Percentiles rank a stretch among this genome's conserved stretches.
phyloP scores from a whole-genome alignment of 1,284 basidiomycete genomes.

The Cryptococcus wingfieldii region DNA sequence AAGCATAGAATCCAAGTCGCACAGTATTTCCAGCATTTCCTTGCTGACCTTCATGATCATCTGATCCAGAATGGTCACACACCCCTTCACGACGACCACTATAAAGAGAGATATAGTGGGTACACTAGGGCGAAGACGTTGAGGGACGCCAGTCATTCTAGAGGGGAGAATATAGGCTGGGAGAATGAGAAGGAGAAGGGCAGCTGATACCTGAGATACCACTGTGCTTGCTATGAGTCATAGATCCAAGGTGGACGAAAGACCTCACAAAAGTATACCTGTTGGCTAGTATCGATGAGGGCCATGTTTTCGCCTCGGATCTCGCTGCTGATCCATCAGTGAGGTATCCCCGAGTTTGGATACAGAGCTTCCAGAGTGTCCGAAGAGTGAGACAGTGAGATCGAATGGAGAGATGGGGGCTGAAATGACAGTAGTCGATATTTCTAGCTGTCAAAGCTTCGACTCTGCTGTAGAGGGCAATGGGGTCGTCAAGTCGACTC shows the following conservation, averaged over 20 bases:
- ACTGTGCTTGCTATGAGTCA: neutral
- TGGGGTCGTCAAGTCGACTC: too few relatives aligned
- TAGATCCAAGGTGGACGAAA: neutral
- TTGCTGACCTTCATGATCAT: neutral
- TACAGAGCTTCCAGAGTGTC: too few relatives aligned
- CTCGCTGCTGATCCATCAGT: too few relatives aligned
- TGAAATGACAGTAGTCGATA: too few relatives aligned
- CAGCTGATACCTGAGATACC: conserved; percentile 4
- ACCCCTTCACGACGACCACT: neutral
- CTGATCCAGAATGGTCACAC: conserved; percentile 3
- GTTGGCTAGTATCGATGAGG: too few relatives aligned
- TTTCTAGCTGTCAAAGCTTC: too few relatives aligned
- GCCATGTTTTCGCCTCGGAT: too few relatives aligned
- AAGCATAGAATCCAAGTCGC: conserved; percentile 5
- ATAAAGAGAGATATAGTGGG: conserved; percentile 7
- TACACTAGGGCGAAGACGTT: neutral
- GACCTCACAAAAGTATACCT: too few relatives aligned
- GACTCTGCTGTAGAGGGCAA: too few relatives aligned
- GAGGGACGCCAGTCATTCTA: neutral
- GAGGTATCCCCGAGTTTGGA: too few relatives aligned
- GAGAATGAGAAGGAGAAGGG: conserved; percentile 7
- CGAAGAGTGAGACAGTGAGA: too few relatives aligned
- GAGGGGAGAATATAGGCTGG: conserved; percentile 2
- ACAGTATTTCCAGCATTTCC: neutral
- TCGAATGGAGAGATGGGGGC: too few relatives aligned